Evolutionary conservation across 257 asterid species (phyloP).

Genomic region (Thymus quinquecostatus): DNA sequence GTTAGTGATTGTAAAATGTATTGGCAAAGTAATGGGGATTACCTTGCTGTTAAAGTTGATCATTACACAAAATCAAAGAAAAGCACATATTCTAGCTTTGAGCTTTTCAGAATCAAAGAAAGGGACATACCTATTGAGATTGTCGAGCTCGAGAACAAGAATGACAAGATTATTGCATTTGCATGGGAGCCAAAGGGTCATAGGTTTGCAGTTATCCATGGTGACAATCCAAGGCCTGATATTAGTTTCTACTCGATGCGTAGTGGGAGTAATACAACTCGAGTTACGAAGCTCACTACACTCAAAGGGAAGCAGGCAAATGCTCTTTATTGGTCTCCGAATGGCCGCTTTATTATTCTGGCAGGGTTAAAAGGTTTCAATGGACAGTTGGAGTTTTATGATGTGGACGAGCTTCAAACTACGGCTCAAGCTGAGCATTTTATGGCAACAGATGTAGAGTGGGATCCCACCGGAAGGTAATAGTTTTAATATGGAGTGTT

Average conservation of each 20-base stretch:
- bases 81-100: slow-evolving; percentile 89
- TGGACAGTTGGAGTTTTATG: slow-evolving; percentile 88
- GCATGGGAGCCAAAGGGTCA: slow-evolving; percentile 99
- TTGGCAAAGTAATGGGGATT: slow-evolving; percentile 98
- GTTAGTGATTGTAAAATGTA: slow-evolving; percentile 97
- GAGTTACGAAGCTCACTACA: slow-evolving; percentile 85
- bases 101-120: slow-evolving; percentile 91
- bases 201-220: slow-evolving; percentile 91
- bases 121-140: slow-evolving; percentile 93
- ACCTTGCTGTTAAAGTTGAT: slow-evolving; percentile 89
- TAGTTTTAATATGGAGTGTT: not conserved
- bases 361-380: slow-evolving; percentile 87
- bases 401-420: slow-evolving; percentile 95
- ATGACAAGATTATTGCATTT: slow-evolving; percentile 86
- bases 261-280: slow-evolving; percentile 59
- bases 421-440: slow-evolving; percentile 84
- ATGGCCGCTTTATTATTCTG: slow-evolving; percentile 75
- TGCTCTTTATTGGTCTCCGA: slow-evolving; percentile 92
- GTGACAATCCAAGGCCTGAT: slow-evolving; percentile 90
- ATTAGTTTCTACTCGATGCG: slow-evolving; percentile 90
- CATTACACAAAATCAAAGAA: slow-evolving; percentile 86
- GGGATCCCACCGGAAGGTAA: slow-evolving; percentile 99
- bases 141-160: slow-evolving; percentile 89
- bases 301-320: slow-evolving; percentile 89
- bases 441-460: slow-evolving; percentile 95